These are phyloP conservation scores for Boletus reticuloceps DNA, from an alignment of 768 basidiomycete species.

Conservation along the genomic window DNA sequence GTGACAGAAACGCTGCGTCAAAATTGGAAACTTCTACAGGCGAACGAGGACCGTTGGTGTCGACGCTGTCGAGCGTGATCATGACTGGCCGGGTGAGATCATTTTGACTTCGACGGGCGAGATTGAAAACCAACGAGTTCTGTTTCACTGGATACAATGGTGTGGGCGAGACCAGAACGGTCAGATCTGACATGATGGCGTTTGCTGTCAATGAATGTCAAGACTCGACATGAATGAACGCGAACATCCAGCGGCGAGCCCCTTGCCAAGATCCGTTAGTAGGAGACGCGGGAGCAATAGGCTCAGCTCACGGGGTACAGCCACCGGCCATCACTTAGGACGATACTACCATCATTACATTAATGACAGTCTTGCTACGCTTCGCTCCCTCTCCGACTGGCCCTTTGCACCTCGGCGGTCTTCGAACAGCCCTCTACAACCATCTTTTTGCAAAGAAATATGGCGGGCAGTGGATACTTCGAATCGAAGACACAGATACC, in stretches of 20 bases:
- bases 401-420: conserved; percentile 88
- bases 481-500: conserved; percentile 94
- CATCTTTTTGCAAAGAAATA: conserved; percentile 79
- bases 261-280: no score
- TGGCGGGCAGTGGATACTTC: conserved; percentile 85
- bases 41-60: conserved; percentile 23
- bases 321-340: no score
- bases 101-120: conserved; percentile 28
- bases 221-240: not conserved
- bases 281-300: no score
- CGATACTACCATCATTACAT: no score
- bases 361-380: conserved; percentile 63
- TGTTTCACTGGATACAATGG: conserved; percentile 21
- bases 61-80: conserved; percentile 30
- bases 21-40: conserved; percentile 20
- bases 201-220: not conserved
- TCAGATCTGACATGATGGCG: conserved; percentile 29
- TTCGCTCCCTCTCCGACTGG: conserved; percentile 99
- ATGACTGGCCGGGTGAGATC: conserved; percentile 30
- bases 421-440: conserved; percentile 93
- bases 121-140: conserved; percentile 26
- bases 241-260: no score
- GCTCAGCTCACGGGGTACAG: no score
- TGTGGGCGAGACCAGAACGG: conserved; percentile 33
- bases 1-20: conserved; percentile 24